Conservation (phyloP, 2,329 filamentous ascomycete species). For the Aspergillus sp. region DNA sequence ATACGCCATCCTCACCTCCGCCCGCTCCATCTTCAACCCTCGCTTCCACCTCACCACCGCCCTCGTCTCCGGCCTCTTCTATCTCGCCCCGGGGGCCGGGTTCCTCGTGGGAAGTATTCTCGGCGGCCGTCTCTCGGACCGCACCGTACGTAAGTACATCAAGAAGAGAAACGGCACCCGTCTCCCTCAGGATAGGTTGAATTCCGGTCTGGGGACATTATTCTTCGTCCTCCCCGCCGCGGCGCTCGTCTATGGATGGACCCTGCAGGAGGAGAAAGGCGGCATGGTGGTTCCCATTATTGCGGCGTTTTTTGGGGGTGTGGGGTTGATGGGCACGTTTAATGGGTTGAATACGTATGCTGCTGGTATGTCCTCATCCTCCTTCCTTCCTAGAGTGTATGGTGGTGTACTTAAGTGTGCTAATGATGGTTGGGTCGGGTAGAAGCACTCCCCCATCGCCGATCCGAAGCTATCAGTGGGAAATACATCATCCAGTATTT, state of each 20-base stretch:
- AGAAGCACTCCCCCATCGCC: conserved; percentile 49
- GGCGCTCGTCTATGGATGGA: conserved; percentile 70
- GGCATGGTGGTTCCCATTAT: conserved; percentile 65
- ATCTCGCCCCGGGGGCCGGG: conserved; percentile 70
- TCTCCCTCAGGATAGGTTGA: conserved; percentile 68
- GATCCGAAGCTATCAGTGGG: conserved; percentile 74
- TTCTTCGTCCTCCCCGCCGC: conserved; percentile 61
- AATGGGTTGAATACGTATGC: conserved; percentile 72
- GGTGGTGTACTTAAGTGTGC: conserved; percentile 43
- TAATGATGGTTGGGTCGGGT: conserved; percentile 57
- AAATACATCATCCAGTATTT: conserved; percentile 80
- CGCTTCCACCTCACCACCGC: conserved; percentile 68
- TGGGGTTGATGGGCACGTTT: conserved; percentile 73
- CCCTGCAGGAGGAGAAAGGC: conserved; percentile 55
- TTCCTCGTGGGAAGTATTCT: conserved; percentile 70
- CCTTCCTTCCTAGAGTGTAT: neutral
- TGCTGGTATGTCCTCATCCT: conserved; percentile 28
- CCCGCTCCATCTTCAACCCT: conserved; percentile 72
- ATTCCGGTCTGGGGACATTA: conserved; percentile 59
- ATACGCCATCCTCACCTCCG: conserved; percentile 67
- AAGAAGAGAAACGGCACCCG: conserved; percentile 58
- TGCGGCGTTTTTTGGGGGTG: conserved; percentile 70
- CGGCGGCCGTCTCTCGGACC: conserved; percentile 69
- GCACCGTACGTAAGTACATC: conserved; percentile 66
- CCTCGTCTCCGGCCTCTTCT: conserved; percentile 70